phyloP scores from a whole-genome alignment of 2,329 filamentous ascomycete genomes.

The Pseudogymnoascus sp. region DNA sequence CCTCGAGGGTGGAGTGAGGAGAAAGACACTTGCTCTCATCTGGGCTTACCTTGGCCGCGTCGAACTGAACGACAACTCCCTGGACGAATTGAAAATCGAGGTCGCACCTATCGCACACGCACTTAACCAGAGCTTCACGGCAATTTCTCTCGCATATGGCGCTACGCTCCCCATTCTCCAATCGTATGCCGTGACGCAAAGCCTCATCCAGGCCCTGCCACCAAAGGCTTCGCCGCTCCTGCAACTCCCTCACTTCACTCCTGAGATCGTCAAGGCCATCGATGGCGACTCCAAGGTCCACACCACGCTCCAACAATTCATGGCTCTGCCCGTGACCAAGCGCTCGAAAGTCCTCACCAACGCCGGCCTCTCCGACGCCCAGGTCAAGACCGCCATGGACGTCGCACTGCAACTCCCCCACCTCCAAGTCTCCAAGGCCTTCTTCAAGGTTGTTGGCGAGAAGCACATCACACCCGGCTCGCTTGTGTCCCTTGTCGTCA shows the following conservation, averaged over 20 bases:
- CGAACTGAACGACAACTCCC: conserved; percentile 68
- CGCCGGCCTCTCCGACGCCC: conserved; percentile 59
- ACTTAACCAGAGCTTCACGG: conserved; percentile 78
- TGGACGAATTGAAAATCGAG: conserved; percentile 83
- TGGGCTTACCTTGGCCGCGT: conserved; percentile 93
- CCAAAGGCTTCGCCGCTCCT: conserved; percentile 80
- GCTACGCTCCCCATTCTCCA: conserved; percentile 75
- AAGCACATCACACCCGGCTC: conserved; percentile 86
- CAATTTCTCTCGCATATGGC: conserved; percentile 81
- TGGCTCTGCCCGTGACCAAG: conserved; percentile 70
- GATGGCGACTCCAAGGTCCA: conserved; percentile 71
- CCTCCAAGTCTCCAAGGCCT: conserved; percentile 80
- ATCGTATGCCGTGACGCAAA: conserved; percentile 75
- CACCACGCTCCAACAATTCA: conserved; percentile 76
- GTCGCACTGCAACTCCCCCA: conserved; percentile 80
- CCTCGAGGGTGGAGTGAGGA: conserved; percentile 68
- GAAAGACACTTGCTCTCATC: conserved; percentile 81
- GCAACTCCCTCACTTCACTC: conserved; percentile 82
- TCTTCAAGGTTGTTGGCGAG: conserved; percentile 98
- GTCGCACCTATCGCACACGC: conserved; percentile 79
- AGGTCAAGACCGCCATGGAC: conserved; percentile 68
- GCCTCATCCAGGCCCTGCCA: conserved; percentile 80
- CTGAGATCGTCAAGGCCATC: conserved; percentile 55
- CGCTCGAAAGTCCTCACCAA: conserved; percentile 66
- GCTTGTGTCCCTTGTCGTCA: conserved; percentile 88